Evolutionary conservation across 2,329 filamentous ascomycete species (phyloP).

Genomic region (Westerdykella aurantiaca): DNA sequence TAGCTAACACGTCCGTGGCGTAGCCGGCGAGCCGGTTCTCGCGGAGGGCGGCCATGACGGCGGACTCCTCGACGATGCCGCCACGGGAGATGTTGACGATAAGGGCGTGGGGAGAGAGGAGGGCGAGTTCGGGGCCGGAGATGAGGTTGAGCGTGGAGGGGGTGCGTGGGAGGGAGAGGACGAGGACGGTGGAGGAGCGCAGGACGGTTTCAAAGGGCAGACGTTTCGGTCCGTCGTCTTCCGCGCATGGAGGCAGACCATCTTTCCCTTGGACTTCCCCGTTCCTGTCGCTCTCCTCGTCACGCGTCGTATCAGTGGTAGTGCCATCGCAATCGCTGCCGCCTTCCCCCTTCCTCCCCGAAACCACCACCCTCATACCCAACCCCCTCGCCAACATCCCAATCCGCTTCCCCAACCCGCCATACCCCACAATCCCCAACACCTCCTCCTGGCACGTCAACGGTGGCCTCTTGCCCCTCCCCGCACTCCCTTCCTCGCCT

Average conservation of each 20-base stretch:
- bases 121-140: constrained; percentile 38
- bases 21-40: constrained; percentile 45
- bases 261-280: not conserved
- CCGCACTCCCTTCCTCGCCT: not conserved
- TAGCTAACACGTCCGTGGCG: constrained; percentile 47
- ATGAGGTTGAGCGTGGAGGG: constrained; percentile 30
- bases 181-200: constrained; percentile 33
- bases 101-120: constrained; percentile 43
- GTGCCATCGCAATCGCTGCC: not conserved
- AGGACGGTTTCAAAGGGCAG: constrained; percentile 36
- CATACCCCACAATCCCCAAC: constrained; percentile 48
- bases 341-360: constrained; percentile 31
- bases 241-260: constrained; percentile 2
- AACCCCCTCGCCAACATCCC: constrained; percentile 41
- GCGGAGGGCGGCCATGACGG: constrained; percentile 43
- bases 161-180: constrained; percentile 32
- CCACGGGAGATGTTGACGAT: constrained; percentile 48
- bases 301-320: not conserved
- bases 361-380: constrained; percentile 47
- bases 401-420: constrained; percentile 38
- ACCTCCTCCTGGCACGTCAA: constrained; percentile 46
- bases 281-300: not conserved
- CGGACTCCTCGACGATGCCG: constrained; percentile 48
- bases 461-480: constrained; percentile 25
- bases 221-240: constrained; percentile 13